These are phyloP conservation scores for Alopecurus myosuroides DNA, from an alignment of 176 grass and related monocot genomes.

Conservation along the genomic window DNA sequence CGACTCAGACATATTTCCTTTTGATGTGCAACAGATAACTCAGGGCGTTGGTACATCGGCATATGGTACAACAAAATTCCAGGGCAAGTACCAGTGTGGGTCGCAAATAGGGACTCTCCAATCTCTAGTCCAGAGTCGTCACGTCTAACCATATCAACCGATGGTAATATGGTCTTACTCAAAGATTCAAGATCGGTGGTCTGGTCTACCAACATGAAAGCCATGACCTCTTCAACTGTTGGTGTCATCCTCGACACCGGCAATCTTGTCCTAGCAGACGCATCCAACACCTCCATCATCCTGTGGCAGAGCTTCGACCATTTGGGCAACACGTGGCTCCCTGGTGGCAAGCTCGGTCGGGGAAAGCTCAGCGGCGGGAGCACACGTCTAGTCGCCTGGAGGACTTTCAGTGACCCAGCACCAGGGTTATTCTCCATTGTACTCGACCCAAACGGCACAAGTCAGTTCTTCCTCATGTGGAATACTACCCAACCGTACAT, in stretches of 20 bases:
- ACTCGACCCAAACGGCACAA: conserved; percentile 35
- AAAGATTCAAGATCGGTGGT: neutral
- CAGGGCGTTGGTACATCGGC: conserved; percentile 22
- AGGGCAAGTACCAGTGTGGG: conserved; percentile 22
- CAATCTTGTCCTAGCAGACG: conserved; percentile 47
- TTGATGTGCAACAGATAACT: neutral
- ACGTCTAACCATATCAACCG: conserved; percentile 5
- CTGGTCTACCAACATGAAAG: conserved; percentile 39
- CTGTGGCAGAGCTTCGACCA: conserved; percentile 68
- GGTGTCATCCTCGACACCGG: conserved; percentile 51
- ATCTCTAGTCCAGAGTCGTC: conserved; percentile 12
- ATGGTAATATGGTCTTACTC: conserved; percentile 46
- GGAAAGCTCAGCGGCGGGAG: conserved; percentile 33
- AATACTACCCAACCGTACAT: conserved; percentile 26
- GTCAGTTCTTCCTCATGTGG: conserved; percentile 46
- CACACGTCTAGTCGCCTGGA: conserved; percentile 32
- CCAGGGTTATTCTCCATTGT: conserved; percentile 37
- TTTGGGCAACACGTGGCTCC: conserved; percentile 52
- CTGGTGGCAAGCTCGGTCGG: conserved; percentile 37
- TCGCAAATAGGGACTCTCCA: conserved; percentile 38
- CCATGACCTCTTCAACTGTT: neutral
- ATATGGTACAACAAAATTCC: conserved; percentile 52
- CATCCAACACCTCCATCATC: conserved; percentile 25
- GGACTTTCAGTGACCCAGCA: conserved; percentile 15
- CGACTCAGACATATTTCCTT: neutral